These are phyloP conservation scores for Suillus variegatus DNA, from an alignment of 768 basidiomycete species.

Conservation along the genomic window DNA sequence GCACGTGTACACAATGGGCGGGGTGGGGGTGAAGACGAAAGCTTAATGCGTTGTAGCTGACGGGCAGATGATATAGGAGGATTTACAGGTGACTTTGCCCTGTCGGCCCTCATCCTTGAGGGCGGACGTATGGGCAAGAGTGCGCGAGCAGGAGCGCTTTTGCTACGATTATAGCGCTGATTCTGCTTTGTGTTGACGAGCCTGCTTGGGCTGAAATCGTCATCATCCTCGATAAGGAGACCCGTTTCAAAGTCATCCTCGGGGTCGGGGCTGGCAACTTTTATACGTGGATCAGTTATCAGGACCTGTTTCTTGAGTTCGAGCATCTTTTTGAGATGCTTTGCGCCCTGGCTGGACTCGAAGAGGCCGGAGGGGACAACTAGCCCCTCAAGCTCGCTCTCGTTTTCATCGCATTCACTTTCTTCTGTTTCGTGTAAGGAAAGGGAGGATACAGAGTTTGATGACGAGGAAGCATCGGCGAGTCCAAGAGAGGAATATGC, in stretches of 20 bases:
- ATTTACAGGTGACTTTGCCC: conserved; percentile 71
- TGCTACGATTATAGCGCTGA: conserved; percentile 53
- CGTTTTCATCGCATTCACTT: conserved; percentile 66
- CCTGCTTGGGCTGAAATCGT: conserved; percentile 79
- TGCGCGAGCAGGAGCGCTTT: conserved; percentile 56
- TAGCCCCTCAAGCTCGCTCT: conserved; percentile 78
- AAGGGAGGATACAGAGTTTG: conserved; percentile 64
- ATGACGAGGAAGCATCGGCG: conserved; percentile 68
- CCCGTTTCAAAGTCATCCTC: conserved; percentile 89
- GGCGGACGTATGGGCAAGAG: conserved; percentile 59
- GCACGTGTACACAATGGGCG: conserved; percentile 50
- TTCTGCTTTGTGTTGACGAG: conserved; percentile 53
- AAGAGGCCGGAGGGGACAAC: conserved; percentile 77
- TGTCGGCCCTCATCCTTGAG: conserved; percentile 59
- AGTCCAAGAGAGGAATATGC: conserved; percentile 81
- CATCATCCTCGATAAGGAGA: conserved; percentile 80
- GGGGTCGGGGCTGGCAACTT: conserved; percentile 57
- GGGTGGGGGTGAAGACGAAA: conserved; percentile 71
- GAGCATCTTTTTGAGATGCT: conserved; percentile 49
- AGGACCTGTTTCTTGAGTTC: conserved; percentile 57
- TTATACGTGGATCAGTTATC: conserved; percentile 54
- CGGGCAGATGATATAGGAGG: conserved; percentile 70
- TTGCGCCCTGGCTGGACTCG: conserved; percentile 64
- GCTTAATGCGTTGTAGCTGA: conserved; percentile 66
- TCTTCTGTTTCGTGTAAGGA: conserved; percentile 73